Conservation (phyloP, 345 rosid genomes). For the Eucalyptus marginata region DNA sequence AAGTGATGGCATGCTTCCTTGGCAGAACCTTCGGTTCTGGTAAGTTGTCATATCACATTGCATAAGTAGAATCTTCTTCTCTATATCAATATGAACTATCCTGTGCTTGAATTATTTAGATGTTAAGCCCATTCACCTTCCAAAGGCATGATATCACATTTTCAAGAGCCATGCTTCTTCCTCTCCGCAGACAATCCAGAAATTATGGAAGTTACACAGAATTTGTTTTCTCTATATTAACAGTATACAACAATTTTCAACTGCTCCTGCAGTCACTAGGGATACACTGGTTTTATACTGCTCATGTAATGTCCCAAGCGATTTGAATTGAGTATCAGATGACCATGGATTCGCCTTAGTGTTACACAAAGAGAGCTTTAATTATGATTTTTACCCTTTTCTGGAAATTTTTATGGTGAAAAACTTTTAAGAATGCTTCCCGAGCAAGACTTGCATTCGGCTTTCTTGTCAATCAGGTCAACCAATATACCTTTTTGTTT, state of each 20-base stretch:
- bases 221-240: neutral
- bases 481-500: neutral
- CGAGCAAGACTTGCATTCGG: neutral
- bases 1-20: conserved; percentile 73
- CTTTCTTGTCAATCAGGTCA: neutral
- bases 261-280: neutral
- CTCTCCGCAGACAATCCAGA: neutral
- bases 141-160: neutral
- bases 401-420: neutral
- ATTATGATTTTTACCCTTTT: neutral
- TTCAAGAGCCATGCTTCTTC: neutral
- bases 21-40: conserved; percentile 97
- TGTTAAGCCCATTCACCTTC: neutral
- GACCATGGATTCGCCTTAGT: neutral
- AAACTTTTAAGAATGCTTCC: neutral
- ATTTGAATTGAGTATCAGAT: neutral
- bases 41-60: conserved; percentile 3
- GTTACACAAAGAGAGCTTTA: neutral
- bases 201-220: neutral
- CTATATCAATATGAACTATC: neutral
- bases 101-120: neutral
- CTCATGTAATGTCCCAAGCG: neutral
- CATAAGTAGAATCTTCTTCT: neutral
- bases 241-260: neutral
- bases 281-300: neutral